Conservation (phyloP, 2,329 filamentous ascomycete species). For the Ophiocordyceps camponoti-rufipedis region DNA sequence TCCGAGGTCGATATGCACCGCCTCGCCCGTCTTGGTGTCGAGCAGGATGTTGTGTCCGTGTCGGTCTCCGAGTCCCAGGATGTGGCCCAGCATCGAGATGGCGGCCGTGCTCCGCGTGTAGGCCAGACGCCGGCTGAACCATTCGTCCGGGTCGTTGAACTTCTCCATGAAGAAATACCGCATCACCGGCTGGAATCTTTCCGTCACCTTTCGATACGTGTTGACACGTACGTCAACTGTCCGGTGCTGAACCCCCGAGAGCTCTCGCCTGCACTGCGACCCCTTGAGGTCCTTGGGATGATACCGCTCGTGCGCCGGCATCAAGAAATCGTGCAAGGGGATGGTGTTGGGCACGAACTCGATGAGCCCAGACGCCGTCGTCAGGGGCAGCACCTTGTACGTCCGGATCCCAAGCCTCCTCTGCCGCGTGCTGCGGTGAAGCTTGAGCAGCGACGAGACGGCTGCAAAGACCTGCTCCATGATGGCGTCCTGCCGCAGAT, state of each 20-base stretch:
- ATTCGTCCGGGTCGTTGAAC: constrained; percentile 86
- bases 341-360: constrained; percentile 93
- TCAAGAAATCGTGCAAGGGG: constrained; percentile 77
- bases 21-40: constrained; percentile 76
- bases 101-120: constrained; percentile 90
- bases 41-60: constrained; percentile 96
- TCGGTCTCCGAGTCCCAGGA: constrained; percentile 81
- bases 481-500: constrained; percentile 88
- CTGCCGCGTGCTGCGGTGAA: constrained; percentile 73
- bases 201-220: constrained; percentile 60
- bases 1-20: constrained; percentile 91
- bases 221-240: constrained; percentile 52
- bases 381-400: constrained; percentile 90
- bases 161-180: constrained; percentile 94
- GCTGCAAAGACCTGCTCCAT: constrained; percentile 99
- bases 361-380: constrained; percentile 72
- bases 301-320: constrained; percentile 78
- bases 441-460: constrained; percentile 75
- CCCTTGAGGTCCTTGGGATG: constrained; percentile 70
- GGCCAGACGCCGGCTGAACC: constrained; percentile 76
- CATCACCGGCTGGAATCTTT: constrained; percentile 82
- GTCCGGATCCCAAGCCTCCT: constrained; percentile 81
- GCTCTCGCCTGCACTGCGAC: constrained; percentile 59
- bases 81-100: constrained; percentile 85
- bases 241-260: constrained; percentile 52